Percentiles rank a stretch among this genome's conserved stretches.
Evolutionary conservation across 768 basidiomycete genomes (phyloP).

Genomic region (Amanita subjunquillea): DNA sequence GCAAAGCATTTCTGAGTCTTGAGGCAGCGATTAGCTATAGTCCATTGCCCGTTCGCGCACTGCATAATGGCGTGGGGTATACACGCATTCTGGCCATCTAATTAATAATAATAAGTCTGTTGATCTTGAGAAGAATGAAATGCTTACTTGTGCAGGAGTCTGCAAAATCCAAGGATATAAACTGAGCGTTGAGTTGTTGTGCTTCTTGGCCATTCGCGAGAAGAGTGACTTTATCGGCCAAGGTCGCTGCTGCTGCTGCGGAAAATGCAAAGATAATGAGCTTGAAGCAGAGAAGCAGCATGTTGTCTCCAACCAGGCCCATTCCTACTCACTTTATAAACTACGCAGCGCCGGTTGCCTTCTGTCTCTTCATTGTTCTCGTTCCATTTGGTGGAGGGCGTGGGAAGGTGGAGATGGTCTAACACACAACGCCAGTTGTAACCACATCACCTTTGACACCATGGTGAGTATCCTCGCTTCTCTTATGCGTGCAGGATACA

Average conservation of each 20-base stretch:
- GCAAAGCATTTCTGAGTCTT: conserved; percentile 37
- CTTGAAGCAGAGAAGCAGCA: neutral
- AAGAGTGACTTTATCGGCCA: conserved; percentile 30
- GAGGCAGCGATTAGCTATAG: conserved; percentile 32
- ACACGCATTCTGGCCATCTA: conserved; percentile 37
- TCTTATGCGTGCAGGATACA: neutral
- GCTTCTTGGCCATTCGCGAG: conserved; percentile 38
- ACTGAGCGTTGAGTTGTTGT: conserved; percentile 40
- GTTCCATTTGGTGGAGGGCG: conserved; percentile 16
- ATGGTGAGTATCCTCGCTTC: conserved; percentile 25
- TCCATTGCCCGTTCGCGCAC: conserved; percentile 34
- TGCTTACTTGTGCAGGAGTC: conserved; percentile 37
- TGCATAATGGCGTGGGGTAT: conserved; percentile 25
- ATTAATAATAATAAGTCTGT: neutral
- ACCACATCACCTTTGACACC: conserved; percentile 29
- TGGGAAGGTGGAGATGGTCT: conserved; percentile 16
- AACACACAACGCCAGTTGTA: conserved; percentile 14
- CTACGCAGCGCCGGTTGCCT: neutral
- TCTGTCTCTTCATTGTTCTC: neutral
- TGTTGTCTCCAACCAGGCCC: neutral
- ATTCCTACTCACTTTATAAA: neutral
- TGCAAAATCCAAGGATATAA: conserved; percentile 24
- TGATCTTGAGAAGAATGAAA: neutral
- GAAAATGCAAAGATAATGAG: conserved; percentile 12
- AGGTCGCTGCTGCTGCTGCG: conserved; percentile 9